Evolutionary conservation across 78 protist genomes (phyloP).

Genomic region (Dictyostelium citrinum): DNA sequence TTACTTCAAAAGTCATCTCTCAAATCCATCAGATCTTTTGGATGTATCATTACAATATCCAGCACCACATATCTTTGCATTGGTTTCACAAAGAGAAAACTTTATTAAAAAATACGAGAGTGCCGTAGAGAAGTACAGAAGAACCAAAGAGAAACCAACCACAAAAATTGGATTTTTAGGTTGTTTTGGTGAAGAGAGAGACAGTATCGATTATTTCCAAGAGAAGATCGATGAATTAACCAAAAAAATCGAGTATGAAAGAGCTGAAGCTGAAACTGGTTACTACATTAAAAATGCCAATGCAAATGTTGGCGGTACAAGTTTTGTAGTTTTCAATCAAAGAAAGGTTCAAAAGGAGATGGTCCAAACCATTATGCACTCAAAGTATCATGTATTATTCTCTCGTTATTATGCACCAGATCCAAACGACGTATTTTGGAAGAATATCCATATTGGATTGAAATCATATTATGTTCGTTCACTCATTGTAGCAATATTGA

Average conservation of each 20-base stretch:
- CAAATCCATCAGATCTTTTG: not conserved
- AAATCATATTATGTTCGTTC: constrained; percentile 35
- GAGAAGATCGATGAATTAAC: constrained; percentile 1
- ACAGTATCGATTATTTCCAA: constrained; percentile 29
- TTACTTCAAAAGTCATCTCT: not conserved
- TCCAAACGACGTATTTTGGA: constrained; percentile 76
- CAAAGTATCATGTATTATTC: not conserved
- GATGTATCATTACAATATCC: constrained; percentile 21
- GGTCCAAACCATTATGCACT: constrained; percentile 45
- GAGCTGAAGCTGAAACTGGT: not conserved
- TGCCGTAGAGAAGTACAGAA: not conserved
- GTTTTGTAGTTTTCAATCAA: constrained; percentile 53
- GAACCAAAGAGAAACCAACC: not conserved
- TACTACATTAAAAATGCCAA: not conserved
- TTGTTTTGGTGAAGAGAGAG: constrained; percentile 37
- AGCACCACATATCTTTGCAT: not conserved
- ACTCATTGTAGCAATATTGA: constrained; percentile 10
- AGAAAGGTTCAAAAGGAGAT: not conserved
- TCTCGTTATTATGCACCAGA: constrained; percentile 43
- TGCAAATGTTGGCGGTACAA: not conserved
- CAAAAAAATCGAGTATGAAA: constrained; percentile 6
- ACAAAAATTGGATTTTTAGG: constrained; percentile 27
- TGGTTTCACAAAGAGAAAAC: constrained; percentile 6
- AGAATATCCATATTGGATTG: constrained; percentile 2
- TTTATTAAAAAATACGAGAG: constrained; percentile 26